phyloP scores from a whole-genome alignment of 139 green algal species.

The Zygnema circumcarinatum region DNA sequence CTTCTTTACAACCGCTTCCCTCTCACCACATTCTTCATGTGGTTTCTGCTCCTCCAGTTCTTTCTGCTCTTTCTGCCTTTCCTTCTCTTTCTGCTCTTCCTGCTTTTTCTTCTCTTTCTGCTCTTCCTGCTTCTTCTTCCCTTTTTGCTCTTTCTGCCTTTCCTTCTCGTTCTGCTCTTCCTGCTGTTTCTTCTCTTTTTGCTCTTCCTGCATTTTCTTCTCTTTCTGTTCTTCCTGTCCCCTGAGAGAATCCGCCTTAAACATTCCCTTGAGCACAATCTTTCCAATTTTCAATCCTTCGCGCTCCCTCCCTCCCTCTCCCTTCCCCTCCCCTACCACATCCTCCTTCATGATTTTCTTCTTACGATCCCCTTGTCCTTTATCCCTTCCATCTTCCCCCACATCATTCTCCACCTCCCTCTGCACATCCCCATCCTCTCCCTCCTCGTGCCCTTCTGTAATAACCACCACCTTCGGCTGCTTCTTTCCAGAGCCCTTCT shows the following conservation, averaged over 20 bases:
- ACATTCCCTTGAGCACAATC: neutral
- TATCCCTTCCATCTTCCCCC: neutral
- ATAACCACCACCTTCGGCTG: neutral
- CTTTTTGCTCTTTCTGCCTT: neutral
- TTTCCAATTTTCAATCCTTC: neutral
- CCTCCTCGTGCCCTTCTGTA: neutral
- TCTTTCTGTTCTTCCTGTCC: neutral
- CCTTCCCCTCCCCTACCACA: neutral
- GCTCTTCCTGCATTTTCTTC: neutral
- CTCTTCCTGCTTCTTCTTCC: neutral
- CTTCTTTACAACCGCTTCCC: neutral
- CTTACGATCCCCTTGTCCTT: neutral
- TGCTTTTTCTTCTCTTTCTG: neutral
- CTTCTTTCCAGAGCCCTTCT: constrained; percentile 12
- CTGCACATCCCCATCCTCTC: neutral
- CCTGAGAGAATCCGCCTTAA: neutral
- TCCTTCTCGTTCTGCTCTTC: neutral
- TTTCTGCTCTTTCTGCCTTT: neutral
- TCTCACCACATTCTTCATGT: too few relatives aligned
- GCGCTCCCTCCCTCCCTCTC: neutral
- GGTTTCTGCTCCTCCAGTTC: too few relatives aligned
- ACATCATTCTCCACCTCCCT: neutral
- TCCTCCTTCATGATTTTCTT: neutral
- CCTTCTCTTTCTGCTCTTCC: neutral
- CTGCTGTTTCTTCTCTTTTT: neutral